Percentiles rank a stretch among this genome's conserved stretches.
Conservation (phyloP, 2,329 filamentous ascomycete genomes). For the Ophiostoma himal-ulmi region DNA sequence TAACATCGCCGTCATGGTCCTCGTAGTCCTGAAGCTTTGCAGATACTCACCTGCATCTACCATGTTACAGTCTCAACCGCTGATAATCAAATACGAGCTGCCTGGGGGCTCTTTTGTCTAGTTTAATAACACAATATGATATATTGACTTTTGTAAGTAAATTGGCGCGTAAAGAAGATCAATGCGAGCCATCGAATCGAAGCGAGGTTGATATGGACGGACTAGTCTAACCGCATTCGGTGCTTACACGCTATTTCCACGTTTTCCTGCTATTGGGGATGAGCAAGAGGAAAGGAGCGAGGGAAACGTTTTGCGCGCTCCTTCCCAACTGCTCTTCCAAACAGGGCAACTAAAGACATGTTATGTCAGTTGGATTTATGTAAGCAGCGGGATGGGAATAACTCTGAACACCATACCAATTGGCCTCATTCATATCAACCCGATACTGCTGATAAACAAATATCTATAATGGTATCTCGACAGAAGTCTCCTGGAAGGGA, state of each 20-base stretch:
- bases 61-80: too few species aligned
- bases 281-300: background rate
- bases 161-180: background rate
- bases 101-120: background rate
- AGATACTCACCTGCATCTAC: background rate
- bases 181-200: background rate
- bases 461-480: background rate
- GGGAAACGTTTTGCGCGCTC: constrained; percentile 16
- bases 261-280: background rate
- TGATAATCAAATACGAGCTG: background rate
- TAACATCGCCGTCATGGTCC: background rate
- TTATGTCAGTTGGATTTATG: too few species aligned
- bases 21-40: background rate
- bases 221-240: background rate
- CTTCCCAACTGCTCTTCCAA: background rate
- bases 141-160: background rate
- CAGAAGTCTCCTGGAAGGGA: background rate
- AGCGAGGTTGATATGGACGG: background rate
- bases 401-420: too few species aligned
- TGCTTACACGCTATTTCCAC: background rate
- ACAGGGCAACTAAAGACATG: background rate
- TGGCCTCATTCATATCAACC: too few species aligned
- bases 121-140: background rate
- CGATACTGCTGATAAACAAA: background rate
- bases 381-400: too few species aligned